Base-by-base conservation (phyloP, 306 rosid species). In the Spatholobus suberectus region DNA sequence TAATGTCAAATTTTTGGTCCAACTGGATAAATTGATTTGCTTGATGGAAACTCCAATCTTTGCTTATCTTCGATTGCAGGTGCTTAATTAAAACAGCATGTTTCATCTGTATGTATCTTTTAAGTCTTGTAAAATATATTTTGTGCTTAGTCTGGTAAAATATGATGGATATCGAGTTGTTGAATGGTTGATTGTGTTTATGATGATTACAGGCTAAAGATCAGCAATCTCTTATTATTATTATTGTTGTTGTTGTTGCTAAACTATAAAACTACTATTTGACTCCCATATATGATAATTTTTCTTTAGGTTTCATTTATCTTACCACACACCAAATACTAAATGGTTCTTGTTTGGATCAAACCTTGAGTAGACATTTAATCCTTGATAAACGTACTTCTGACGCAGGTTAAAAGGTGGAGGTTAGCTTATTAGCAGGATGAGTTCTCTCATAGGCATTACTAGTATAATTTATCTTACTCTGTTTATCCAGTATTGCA, bases 31-130 rank as follows among this genome's bases (percentile, higher is more conserved):
- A 87, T 85, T 96, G 90, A 87, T 96, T 87, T 92, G 94, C 85
- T 88, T 96, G 82, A 86, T 96, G 84, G 99, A 96, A 88, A 94
- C 98, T 81, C 99, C 98, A 29, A 91, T 88, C 84, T 96, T 96
- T 43, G 90, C 93, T 23, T 91, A 88, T 86, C 98, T 96, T 80
- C 91, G 99, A 92, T 86, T 96, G 87, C 99, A 96, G 99, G 99
- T 96, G 81, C 73, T 51, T 73, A 54, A 43, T 13, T 46, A 20
- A 77, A 77, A 78, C 37, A 69, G 12, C 82, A 47, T 44, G 70
- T 79, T 59, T 68, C 38, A 61, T 49, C 68, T 18, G 73, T 65
- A 27, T 63, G 81, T 82, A 9, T 73, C 75, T 55, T 75, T 55
- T 63, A 67, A 41, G 71, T 43, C 70, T 75, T 68, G 49, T 63